phyloP scores from a whole-genome alignment of 2,329 filamentous ascomycete genomes.

The Beauveria asiatica region DNA sequence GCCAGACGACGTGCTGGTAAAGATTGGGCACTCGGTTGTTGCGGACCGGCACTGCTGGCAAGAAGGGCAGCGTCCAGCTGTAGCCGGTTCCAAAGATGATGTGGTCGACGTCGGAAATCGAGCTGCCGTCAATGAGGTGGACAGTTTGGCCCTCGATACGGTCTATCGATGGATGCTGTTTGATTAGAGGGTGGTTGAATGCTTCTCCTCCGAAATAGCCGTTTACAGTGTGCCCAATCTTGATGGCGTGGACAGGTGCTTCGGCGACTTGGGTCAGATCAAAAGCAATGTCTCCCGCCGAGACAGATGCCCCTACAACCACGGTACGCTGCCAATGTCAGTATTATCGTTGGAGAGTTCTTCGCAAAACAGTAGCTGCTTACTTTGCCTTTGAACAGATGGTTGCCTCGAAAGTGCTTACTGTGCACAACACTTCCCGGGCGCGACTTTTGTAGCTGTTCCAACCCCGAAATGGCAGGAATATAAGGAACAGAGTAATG shows the following conservation, averaged over 20 bases:
- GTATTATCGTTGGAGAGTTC: neutral
- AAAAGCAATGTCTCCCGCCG: constrained; percentile 52
- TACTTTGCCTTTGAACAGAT: constrained; percentile 38
- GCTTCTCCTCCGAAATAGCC: constrained; percentile 50
- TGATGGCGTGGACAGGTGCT: constrained; percentile 42
- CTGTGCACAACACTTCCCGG: constrained; percentile 47
- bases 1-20: constrained; percentile 51
- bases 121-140: constrained; percentile 47
- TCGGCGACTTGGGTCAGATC: constrained; percentile 39
- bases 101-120: constrained; percentile 45
- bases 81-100: constrained; percentile 62
- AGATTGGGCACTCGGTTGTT: constrained; percentile 48
- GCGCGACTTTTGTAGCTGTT: constrained; percentile 33
- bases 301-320: constrained; percentile 56
- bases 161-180: constrained; percentile 38
- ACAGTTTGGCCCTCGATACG: constrained; percentile 39
- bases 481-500: constrained; percentile 54
- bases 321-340: constrained; percentile 40
- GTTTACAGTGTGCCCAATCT: constrained; percentile 38
- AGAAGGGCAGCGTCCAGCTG: constrained; percentile 54
- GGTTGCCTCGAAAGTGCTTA: constrained; percentile 42
- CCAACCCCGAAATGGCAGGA: constrained; percentile 39
- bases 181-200: constrained; percentile 49
- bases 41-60: constrained; percentile 40
- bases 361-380: constrained; percentile 5